A percentile compares a stretch with the other conserved stretches of the same genome.
Evolutionary conservation across 2,329 filamentous ascomycete genomes (phyloP).

Genomic region (Fusarium keratoplasticum): DNA sequence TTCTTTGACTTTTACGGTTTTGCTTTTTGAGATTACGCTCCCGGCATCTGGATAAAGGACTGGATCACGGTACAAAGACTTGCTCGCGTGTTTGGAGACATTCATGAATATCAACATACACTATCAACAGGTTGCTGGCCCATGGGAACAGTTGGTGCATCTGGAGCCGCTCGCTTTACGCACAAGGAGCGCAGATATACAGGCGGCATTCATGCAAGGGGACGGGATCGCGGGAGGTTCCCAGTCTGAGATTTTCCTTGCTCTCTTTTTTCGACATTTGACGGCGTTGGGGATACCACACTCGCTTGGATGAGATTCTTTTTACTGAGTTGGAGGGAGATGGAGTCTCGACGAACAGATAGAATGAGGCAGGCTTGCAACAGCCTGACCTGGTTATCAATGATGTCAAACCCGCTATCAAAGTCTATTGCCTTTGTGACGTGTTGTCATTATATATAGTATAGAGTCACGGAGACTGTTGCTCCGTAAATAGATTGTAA

Average conservation of each 20-base stretch:
- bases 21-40: slow-evolving; percentile 27
- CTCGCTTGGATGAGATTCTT: slow-evolving; percentile 33
- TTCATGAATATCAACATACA: slow-evolving; percentile 5
- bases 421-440: not conserved
- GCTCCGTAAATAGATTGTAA: not conserved
- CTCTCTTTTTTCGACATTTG: slow-evolving; percentile 25
- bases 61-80: slow-evolving; percentile 35
- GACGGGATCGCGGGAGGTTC: slow-evolving; percentile 33
- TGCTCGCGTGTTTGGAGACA: slow-evolving; percentile 31
- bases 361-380: slow-evolving; percentile 30
- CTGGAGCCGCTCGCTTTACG: slow-evolving; percentile 38
- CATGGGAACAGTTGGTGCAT: slow-evolving; percentile 16
- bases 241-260: slow-evolving; percentile 16
- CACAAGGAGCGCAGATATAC: slow-evolving; percentile 36
- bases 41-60: slow-evolving; percentile 31
- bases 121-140: slow-evolving; percentile 15
- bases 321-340: slow-evolving; percentile 6
- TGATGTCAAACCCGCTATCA: slow-evolving; percentile 47
- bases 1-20: slow-evolving; percentile 13
- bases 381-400: slow-evolving; percentile 36
- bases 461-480: not conserved
- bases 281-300: slow-evolving; percentile 44
- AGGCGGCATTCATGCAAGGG: slow-evolving; percentile 38
- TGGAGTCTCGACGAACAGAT: slow-evolving; percentile 29
- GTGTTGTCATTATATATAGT: not conserved